Percentiles rank a stretch among this genome's conserved stretches.
These are phyloP conservation scores for Vararia minispora DNA, from an alignment of 768 basidiomycete genomes.

Conservation along the genomic window DNA sequence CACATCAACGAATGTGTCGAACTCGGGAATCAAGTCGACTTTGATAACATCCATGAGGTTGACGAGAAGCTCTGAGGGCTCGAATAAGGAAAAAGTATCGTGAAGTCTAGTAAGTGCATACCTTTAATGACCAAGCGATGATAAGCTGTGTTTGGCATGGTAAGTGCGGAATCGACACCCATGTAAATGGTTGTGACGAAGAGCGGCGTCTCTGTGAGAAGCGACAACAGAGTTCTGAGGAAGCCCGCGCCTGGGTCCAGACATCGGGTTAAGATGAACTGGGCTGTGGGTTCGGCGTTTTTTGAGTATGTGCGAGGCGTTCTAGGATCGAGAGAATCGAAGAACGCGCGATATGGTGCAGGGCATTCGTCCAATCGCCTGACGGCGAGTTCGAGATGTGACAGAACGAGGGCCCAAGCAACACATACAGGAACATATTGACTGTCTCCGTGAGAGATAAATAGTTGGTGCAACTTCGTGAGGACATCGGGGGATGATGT, in stretches of 20 bases:
- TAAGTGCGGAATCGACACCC: slow-evolving; percentile 55
- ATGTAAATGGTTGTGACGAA: slow-evolving; percentile 68
- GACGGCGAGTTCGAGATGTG: slow-evolving; percentile 40
- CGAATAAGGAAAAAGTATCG: slow-evolving; percentile 3
- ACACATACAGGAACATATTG: slow-evolving; percentile 65
- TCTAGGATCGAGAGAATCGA: slow-evolving; percentile 38
- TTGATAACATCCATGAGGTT: slow-evolving; percentile 63
- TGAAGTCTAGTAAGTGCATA: slow-evolving; percentile 20
- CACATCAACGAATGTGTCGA: slow-evolving; percentile 57
- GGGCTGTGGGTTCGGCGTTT: slow-evolving; percentile 43
- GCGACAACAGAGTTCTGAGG: slow-evolving; percentile 41
- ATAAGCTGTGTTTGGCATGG: slow-evolving; percentile 68
- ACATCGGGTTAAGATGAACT: slow-evolving; percentile 47
- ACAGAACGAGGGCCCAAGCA: slow-evolving; percentile 79
- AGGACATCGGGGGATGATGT: slow-evolving; percentile 52
- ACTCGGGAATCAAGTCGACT: slow-evolving; percentile 69
- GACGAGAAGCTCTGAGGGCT: slow-evolving; percentile 57
- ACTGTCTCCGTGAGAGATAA: slow-evolving; percentile 45
- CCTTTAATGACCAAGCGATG: slow-evolving; percentile 82
- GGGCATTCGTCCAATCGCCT: slow-evolving; percentile 40
- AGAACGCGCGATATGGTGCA: slow-evolving; percentile 40
- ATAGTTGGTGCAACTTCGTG: slow-evolving; percentile 54
- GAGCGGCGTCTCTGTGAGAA: slow-evolving; percentile 60
- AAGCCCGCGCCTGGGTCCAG: slow-evolving; percentile 50
- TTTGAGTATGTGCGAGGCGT: slow-evolving; percentile 34